Evolutionary conservation across 1,284 basidiomycete genomes (phyloP), one percentile per base, ranked within the genome.

Genomic region (Fistulinella staudtii): DNA sequence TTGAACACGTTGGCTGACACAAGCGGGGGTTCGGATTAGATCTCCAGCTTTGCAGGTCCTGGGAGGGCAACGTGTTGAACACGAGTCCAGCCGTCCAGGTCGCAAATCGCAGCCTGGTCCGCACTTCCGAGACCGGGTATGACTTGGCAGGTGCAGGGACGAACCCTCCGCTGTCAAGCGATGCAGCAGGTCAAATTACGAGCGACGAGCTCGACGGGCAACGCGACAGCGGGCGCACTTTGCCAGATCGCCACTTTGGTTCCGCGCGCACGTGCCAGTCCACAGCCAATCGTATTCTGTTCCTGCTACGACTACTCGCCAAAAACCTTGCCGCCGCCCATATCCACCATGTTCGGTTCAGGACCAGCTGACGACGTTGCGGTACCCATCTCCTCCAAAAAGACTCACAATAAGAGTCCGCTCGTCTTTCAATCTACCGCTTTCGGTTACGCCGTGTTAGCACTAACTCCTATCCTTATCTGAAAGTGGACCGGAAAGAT

Each of bases 31-130:
- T 51, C 50, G 47, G 49, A 63, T 47, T 52, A 53, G 64, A 63
- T 60, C 60, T 55, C 46, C 52, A 51, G 34, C 40, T 51, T 38
- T 43, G 41, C 44, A 54, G 54, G 52, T n/a, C 50, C 70, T 69
- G 64, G 61, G 73, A 67, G 69, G 69, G 69, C 74, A 84, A 82
- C 83, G 82, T 85, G 84, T 72, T 71, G 58, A 73, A 79, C 82
- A 85, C 80, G 83, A 82, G 81, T 76, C 47, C 53, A 51, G 37
- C 33, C 36, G 48, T 55, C 14, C 31, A 21, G 31, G 20, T n/a
- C 18, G 33, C 29, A 17, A 36, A 41, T 34, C 38, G 29, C 40
- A 29, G 15, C 21, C 37, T 39, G 21, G 31, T 10, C 31, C 31
- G 11, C 31, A 21, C 5, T 5, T 5, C 20, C 31, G 31, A 21